These are phyloP conservation scores for Ceratocystis diversiconidia DNA, from an alignment of 2,329 filamentous ascomycete species.

Conservation along the genomic window DNA sequence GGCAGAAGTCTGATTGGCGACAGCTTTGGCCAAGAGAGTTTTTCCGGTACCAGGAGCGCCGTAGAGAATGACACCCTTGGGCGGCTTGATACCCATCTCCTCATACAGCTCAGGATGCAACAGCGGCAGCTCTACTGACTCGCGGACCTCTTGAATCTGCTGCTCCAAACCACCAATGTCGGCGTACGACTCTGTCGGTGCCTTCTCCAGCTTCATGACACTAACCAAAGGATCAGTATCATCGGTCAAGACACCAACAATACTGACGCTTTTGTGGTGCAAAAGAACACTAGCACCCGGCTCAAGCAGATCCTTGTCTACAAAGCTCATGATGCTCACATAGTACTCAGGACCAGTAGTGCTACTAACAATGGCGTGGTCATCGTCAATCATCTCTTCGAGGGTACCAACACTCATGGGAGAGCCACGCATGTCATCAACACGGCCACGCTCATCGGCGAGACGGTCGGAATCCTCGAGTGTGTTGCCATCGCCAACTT, in stretches of 20 bases:
- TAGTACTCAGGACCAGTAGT: conserved; percentile 98
- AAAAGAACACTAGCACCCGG: conserved; percentile 88
- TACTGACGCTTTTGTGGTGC: conserved; percentile 95
- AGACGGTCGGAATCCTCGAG: conserved; percentile 66
- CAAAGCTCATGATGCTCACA: conserved; percentile 99
- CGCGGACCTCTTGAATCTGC: conserved; percentile 94
- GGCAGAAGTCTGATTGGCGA: conserved; percentile 96
- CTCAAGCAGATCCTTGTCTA: conserved; percentile 95
- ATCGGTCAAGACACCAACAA: conserved; percentile 92
- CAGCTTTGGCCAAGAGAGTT: conserved; percentile 87
- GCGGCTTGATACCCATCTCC: conserved; percentile 99
- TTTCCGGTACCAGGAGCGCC: conserved; percentile 95
- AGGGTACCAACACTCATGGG: conserved; percentile 97
- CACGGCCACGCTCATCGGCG: conserved; percentile 84
- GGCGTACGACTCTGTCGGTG: conserved; percentile 92
- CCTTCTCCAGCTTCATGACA: conserved; percentile 99
- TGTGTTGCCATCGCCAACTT: conserved; percentile 57
- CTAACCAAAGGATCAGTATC: conserved; percentile 90
- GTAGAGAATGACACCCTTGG: conserved; percentile 98
- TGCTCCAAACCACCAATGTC: conserved; percentile 92
- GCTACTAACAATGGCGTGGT: conserved; percentile 95
- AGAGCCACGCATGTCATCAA: conserved; percentile 96
- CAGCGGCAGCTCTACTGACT: conserved; percentile 89
- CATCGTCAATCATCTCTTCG: conserved; percentile 97
- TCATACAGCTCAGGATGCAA: conserved; percentile 96